phyloP scores from a whole-genome alignment of 805 yeast species.

The Wickerhamiella azyma region DNA sequence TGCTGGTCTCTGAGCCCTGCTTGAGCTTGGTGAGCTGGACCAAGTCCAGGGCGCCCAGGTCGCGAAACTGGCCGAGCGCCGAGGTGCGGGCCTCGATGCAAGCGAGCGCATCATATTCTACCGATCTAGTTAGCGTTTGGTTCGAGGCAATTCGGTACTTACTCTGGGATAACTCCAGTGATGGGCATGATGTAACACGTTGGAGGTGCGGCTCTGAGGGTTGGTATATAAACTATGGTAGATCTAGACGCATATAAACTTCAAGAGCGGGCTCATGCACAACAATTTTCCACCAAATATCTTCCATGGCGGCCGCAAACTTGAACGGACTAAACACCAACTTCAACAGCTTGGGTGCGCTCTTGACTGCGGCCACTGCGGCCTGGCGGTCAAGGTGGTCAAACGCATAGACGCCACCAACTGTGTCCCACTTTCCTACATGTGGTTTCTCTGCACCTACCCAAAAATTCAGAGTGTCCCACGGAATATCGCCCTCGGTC shows the following conservation, averaged over 20 bases:
- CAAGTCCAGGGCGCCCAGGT: conserved; percentile 67
- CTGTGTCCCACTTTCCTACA: background rate
- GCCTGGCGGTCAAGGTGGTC: background rate
- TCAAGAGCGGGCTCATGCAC: background rate
- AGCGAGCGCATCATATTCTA: conserved; percentile 38
- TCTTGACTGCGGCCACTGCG: background rate
- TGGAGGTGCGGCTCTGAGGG: background rate
- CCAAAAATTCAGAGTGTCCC: conserved; percentile 37
- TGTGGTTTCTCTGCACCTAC: background rate
- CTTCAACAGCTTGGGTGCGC: background rate
- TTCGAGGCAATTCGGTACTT: background rate
- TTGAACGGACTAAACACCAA: background rate
- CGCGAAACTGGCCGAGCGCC: conserved; percentile 31
- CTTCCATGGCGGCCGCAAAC: background rate
- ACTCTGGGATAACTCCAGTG: conserved; percentile 8
- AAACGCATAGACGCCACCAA: background rate
- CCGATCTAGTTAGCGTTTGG: conserved; percentile 23
- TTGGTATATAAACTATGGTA: background rate
- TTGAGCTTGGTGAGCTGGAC: conserved; percentile 36
- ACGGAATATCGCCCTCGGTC: conserved; percentile 42
- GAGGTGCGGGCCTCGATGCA: conserved; percentile 39
- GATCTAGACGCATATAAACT: conserved; percentile 3
- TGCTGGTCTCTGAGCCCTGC: conserved; percentile 36
- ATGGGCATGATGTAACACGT: background rate
- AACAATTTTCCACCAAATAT: background rate